Percentiles rank a stretch among this genome's conserved stretches.
Conservation (phyloP, 2,329 filamentous ascomycete species). For the Stemphylium beticola region DNA sequence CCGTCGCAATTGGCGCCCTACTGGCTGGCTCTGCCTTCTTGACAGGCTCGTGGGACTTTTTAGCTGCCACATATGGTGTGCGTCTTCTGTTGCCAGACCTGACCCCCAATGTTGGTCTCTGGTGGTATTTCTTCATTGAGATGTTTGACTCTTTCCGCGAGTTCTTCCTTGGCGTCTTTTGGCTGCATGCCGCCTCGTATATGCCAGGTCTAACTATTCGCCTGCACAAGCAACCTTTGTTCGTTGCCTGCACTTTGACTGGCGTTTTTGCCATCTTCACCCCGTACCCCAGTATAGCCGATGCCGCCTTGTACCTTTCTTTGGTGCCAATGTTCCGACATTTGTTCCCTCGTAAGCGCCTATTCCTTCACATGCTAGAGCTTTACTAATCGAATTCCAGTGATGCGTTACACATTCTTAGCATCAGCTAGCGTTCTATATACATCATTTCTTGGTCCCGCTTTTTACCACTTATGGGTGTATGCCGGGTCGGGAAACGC, state of each 20-base stretch:
- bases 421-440: slow-evolving; percentile 84
- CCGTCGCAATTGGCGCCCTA: slow-evolving; percentile 57
- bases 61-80: slow-evolving; percentile 88
- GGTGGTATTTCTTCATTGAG: slow-evolving; percentile 99
- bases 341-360: slow-evolving; percentile 74
- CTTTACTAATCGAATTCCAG: slow-evolving; percentile 47
- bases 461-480: slow-evolving; percentile 97
- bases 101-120: slow-evolving; percentile 92
- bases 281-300: slow-evolving; percentile 91
- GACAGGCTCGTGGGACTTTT: slow-evolving; percentile 84
- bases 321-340: slow-evolving; percentile 88
- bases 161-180: slow-evolving; percentile 98
- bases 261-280: slow-evolving; percentile 96
- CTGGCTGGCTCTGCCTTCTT: slow-evolving; percentile 75
- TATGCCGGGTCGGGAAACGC: slow-evolving; percentile 97
- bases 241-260: slow-evolving; percentile 80
- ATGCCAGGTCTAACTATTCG: slow-evolving; percentile 85
- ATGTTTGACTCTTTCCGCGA: slow-evolving; percentile 98
- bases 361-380: neutral
- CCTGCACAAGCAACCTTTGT: slow-evolving; percentile 83
- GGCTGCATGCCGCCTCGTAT: slow-evolving; percentile 91
- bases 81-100: slow-evolving; percentile 90
- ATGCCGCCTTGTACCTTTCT: slow-evolving; percentile 84
- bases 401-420: slow-evolving; percentile 94
- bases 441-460: slow-evolving; percentile 84